Evolutionary conservation across 2,329 filamentous ascomycete species (phyloP).

Genomic region (Gnomoniopsis smithogilvyi): DNA sequence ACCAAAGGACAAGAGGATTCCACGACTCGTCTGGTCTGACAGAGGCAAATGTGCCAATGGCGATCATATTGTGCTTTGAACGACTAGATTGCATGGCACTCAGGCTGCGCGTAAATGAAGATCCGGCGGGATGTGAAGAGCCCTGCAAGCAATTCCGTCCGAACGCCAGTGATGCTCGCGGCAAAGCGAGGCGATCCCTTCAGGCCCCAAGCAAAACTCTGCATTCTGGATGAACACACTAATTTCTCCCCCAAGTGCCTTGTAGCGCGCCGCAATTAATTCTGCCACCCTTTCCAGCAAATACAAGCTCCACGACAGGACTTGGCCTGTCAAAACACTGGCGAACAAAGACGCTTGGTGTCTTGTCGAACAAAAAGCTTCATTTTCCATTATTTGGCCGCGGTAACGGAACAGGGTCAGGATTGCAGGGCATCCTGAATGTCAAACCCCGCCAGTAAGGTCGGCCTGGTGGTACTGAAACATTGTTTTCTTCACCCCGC

Average conservation of each 20-base stretch:
- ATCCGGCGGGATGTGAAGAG: neutral
- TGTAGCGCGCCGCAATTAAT: too few relatives aligned
- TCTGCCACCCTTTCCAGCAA: too few relatives aligned
- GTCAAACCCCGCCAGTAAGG: neutral
- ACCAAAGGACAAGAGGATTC: too few relatives aligned
- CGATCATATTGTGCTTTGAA: too few relatives aligned
- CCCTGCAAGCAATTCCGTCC: neutral
- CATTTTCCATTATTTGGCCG: too few relatives aligned
- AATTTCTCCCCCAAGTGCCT: too few relatives aligned
- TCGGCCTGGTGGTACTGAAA: conserved; percentile 4
- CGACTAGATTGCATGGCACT: too few relatives aligned
- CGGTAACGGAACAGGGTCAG: conserved; percentile 1
- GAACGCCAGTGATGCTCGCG: neutral
- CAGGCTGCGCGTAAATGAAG: neutral
- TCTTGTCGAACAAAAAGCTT: neutral
- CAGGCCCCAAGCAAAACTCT: too few relatives aligned
- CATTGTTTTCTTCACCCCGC: conserved; percentile 4
- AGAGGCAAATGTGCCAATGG: too few relatives aligned
- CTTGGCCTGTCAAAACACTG: too few relatives aligned
- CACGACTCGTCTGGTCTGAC: neutral
- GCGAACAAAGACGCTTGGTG: neutral
- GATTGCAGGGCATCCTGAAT: conserved; percentile 3
- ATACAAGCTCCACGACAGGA: too few relatives aligned
- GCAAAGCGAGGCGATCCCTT: neutral
- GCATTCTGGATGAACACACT: neutral